These are phyloP conservation scores for Leptodermis oblonga DNA, from an alignment of 257 asterid genomes.

Conservation along the genomic window DNA sequence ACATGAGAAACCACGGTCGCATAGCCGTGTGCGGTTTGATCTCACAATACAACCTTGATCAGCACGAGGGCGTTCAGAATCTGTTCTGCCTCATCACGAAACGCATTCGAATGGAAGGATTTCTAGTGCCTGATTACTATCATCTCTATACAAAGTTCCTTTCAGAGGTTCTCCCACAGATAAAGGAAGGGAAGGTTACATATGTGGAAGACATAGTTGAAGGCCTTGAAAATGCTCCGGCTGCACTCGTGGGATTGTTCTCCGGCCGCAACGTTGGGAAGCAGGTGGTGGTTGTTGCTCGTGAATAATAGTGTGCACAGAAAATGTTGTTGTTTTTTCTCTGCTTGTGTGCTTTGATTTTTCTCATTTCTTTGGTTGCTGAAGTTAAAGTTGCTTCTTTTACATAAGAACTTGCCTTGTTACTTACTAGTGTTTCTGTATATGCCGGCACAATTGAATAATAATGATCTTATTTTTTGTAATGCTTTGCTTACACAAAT, in stretches of 20 bases:
- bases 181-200: constrained; percentile 32
- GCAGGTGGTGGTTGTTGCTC: constrained; percentile 34
- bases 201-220: constrained; percentile 40
- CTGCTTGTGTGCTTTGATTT: neutral
- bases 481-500: too few species aligned
- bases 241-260: constrained; percentile 38
- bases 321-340: neutral
- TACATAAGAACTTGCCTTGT: neutral
- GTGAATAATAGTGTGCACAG: constrained; percentile 23
- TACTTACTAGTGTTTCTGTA: neutral
- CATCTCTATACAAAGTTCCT: constrained; percentile 36
- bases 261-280: constrained; percentile 43
- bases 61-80: constrained; percentile 29
- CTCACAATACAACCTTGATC: constrained; percentile 40
- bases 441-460: too few species aligned
- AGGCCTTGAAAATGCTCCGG: constrained; percentile 38
- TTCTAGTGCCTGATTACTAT: constrained; percentile 26
- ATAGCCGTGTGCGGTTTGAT: constrained; percentile 46
- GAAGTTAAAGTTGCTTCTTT: neutral
- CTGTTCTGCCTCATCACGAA: constrained; percentile 23
- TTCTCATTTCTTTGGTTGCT: neutral
- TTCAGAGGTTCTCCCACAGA: constrained; percentile 30
- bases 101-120: constrained; percentile 40
- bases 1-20: constrained; percentile 43
- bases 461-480: too few species aligned